Evolutionary conservation across 2,329 filamentous ascomycete genomes (phyloP), one percentile per base, ranked within the genome.

Genomic region (Penicillium sp.): DNA sequence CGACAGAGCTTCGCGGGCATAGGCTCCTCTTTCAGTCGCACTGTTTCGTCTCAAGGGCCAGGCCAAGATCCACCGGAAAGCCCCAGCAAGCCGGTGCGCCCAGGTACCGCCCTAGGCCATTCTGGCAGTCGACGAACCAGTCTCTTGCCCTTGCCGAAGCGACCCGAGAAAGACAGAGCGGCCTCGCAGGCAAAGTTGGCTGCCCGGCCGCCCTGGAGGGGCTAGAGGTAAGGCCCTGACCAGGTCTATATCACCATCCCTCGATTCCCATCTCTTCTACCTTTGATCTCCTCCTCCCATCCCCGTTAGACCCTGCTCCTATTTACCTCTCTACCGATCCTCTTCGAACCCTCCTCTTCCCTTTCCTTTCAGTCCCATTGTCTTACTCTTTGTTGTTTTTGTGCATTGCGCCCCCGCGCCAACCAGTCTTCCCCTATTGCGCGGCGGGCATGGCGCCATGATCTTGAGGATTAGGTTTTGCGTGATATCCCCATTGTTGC

Each of bases 91-190:
- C 58, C 69, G 4, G 51, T 62, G 11, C 72, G 76, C 15, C 77
- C 78, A 1, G 76, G 73, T 1, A 78, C 77, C 2, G 64, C 76
- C 2, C 65, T 79, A 11, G 76, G 77, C 0, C 76, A 78, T 65
- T 74, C 75, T 2, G 69, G 65, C 11, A 73, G 66, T 51, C 73
- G 75, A 14, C 72, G 78, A 12, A 68, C 69, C 35, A 80, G 78
- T 65, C 66, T 80, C 57, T 69, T 80, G 39, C 78, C 78, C 22
- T 56, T 78, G 48, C 73, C 75, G 1, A 76, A 71, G 55, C 66
- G 66, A n/a, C 61, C 57, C 4, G 73, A 72, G 12, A 70, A 74
- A 20, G 71, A 74, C 12, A 72, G 69, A 58, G 61, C 67, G 5
- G 47, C 69, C 14, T 62, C 60, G 55, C 45, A 65, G 55, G 70